A percentile compares a stretch with the other conserved stretches of the same genome.
Conservation (phyloP, 768 basidiomycete genomes). For the Pleurotus giganteus region DNA sequence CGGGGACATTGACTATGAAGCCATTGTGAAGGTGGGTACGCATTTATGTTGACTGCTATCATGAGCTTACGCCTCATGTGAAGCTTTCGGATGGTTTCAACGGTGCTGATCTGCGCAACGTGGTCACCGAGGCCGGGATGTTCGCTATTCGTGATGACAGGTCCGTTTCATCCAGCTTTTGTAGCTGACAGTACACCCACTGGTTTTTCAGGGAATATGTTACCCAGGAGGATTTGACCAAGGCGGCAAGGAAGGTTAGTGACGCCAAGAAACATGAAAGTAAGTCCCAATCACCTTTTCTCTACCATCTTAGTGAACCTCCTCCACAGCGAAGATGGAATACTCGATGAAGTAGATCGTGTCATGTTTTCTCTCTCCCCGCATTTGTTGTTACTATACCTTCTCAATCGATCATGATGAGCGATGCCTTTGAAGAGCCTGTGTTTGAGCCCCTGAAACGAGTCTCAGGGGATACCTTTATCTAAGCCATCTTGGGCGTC, state of each 20-base stretch:
- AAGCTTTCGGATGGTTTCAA: conserved; percentile 91
- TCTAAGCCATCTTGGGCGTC: no score
- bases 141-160: conserved; percentile 97
- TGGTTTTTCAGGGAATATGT: conserved; percentile 67
- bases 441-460: no score
- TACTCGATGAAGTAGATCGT: conserved; percentile 27
- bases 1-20: conserved; percentile 96
- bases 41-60: not conserved
- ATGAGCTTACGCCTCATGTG: no score
- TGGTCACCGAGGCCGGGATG: conserved; percentile 96
- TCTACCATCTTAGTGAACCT: conserved; percentile 4
- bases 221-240: conserved; percentile 92
- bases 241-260: conserved; percentile 92
- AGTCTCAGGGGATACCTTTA: no score
- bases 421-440: no score
- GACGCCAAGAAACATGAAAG: conserved; percentile 99
- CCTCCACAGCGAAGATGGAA: conserved; percentile 49
- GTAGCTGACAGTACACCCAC: conserved; percentile 6
- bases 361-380: not conserved
- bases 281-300: conserved; percentile 36
- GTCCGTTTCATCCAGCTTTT: conserved; percentile 33
- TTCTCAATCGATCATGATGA: no score
- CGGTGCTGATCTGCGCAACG: conserved; percentile 94
- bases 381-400: not conserved
- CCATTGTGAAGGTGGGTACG: conserved; percentile 82